Base-by-base conservation (phyloP, 129 eudicot species). In the Tagetes erecta region DNA sequence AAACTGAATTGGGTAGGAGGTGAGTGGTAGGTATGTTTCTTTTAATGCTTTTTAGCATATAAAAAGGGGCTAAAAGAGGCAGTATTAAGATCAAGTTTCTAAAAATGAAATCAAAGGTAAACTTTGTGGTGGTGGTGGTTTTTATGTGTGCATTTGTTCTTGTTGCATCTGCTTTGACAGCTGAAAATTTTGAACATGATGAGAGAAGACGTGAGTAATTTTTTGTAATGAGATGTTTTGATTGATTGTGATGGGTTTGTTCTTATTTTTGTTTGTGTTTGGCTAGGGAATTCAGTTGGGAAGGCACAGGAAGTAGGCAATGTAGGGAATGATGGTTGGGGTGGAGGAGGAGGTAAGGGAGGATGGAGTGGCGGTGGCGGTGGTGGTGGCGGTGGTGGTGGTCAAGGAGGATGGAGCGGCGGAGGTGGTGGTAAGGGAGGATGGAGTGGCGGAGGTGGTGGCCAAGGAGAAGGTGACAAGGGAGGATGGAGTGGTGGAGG, bases 61-160 rank as follows among this genome's bases (percentile, higher is more conserved):
- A 79, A 55, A 53, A 53, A 79, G 63, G 41, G 74, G 0, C 3
- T 13, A 63, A 34, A 0, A 27, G 31, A 72, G 38, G 44, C 50
- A 44, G 68, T 66, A 44, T 65, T 65, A 40, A 38, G 20, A 45
- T 51, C n/a, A 20, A 64, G 52, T 20, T 59, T 55, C 3, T 4
- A 60, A 72, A 55, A 79, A 79, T 72, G 83, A 79, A 72, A 37
- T 65, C 63, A n/a, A 72, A 79, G 44, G 69, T 78, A 30, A 53
- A 74, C 45, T 72, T 46, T 64, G 53, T 45, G 74, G 9, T 36
- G 76, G 42, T 64, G 53, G 27, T 45, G 52, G 44, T 64, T 64
- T 72, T 44, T 65, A 2, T 79, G 27, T 72, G 63, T 57, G 78
- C 52, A 44, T 44, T 30, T 65, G 68, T 72, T 64, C 63, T 79